These are phyloP conservation scores for Epichloe scottii DNA, from an alignment of 2,329 filamentous ascomycete species.

Conservation along the genomic window DNA sequence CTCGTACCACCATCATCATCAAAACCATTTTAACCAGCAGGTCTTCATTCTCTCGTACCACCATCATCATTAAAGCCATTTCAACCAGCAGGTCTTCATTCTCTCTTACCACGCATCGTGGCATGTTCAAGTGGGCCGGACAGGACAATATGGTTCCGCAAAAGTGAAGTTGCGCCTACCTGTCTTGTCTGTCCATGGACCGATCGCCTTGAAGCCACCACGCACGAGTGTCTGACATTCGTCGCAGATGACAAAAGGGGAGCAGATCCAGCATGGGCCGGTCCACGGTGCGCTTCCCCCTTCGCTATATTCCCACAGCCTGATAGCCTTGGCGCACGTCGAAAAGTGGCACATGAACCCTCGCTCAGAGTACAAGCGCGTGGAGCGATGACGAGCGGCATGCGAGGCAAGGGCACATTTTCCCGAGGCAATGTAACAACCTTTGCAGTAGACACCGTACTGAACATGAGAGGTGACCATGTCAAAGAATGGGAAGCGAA, in stretches of 20 bases:
- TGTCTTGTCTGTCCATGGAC: too few relatives aligned
- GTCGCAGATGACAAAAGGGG: not conserved
- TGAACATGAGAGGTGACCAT: not conserved
- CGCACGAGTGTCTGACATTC: too few relatives aligned
- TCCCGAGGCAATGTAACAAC: not conserved
- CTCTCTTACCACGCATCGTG: too few relatives aligned
- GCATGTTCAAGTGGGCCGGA: too few relatives aligned
- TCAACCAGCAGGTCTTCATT: too few relatives aligned
- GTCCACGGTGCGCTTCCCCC: not conserved
- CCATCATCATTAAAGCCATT: too few relatives aligned
- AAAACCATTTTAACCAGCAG: too few relatives aligned
- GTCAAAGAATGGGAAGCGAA: not conserved
- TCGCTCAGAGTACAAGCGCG: not conserved
- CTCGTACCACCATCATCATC: too few relatives aligned
- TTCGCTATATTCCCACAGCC: not conserved
- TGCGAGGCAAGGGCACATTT: not conserved
- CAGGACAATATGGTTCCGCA: too few relatives aligned
- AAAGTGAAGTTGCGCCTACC: too few relatives aligned
- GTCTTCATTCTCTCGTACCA: too few relatives aligned
- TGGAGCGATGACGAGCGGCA: not conserved
- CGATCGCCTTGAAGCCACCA: too few relatives aligned
- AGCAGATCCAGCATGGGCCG: not conserved
- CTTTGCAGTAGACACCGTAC: not conserved
- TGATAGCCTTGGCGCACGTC: not conserved
- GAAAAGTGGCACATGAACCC: slow-evolving; percentile 1